These are phyloP conservation scores for Arabidopsis arenosa DNA, from an alignment of 345 rosid genomes.

Conservation along the genomic window DNA sequence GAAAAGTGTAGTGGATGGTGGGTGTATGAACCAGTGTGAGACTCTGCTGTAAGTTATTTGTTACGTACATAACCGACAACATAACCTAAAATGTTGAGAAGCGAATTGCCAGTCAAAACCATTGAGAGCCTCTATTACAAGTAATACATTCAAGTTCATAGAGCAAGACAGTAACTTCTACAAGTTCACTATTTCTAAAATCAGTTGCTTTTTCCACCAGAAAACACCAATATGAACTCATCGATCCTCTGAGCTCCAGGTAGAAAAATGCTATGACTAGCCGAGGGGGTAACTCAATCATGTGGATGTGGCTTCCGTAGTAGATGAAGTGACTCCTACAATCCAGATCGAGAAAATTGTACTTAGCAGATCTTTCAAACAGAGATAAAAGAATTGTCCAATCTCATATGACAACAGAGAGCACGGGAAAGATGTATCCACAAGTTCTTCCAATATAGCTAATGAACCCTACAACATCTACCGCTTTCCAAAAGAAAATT, in stretches of 20 bases:
- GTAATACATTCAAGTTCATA: not conserved
- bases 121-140: not conserved
- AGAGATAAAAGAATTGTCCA: not conserved
- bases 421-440: not conserved
- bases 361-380: not conserved
- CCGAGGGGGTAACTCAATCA: not conserved
- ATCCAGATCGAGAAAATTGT: not conserved
- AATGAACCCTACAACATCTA: not conserved
- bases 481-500: not conserved
- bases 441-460: not conserved
- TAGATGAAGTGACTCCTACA: not conserved
- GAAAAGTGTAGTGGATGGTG: too few relatives aligned
- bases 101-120: constrained; percentile 10
- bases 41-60: not conserved
- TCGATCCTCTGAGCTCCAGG: not conserved
- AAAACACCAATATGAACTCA: constrained; percentile 3
- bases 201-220: not conserved
- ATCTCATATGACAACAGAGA: not conserved
- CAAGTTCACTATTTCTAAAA: not conserved
- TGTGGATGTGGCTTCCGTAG: not conserved
- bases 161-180: not conserved
- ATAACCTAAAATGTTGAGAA: not conserved
- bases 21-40: constrained; percentile 3
- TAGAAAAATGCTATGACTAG: not conserved
- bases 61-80: not conserved